These are phyloP conservation scores for Fusarium sp. DNA, from an alignment of 2,329 filamentous ascomycete species.

Conservation along the genomic window DNA sequence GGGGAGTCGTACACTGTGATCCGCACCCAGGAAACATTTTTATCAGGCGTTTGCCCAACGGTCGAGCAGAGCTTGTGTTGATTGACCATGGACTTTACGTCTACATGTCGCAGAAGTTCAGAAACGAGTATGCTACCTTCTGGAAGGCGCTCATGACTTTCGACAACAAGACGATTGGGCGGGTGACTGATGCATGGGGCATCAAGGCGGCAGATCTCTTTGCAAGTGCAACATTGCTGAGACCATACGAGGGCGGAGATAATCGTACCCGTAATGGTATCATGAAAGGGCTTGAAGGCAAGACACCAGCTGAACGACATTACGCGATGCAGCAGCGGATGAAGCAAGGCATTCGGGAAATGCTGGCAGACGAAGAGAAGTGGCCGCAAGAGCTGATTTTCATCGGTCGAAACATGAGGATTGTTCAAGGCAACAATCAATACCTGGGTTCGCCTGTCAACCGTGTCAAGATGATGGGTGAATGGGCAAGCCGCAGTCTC, in stretches of 20 bases:
- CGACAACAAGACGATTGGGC: constrained; percentile 82
- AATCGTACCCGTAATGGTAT: constrained; percentile 72
- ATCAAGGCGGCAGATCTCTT: constrained; percentile 91
- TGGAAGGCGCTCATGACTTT: constrained; percentile 96
- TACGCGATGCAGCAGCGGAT: constrained; percentile 91
- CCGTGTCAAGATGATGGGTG: constrained; percentile 91
- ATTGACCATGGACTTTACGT: constrained; percentile 99
- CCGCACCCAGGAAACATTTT: constrained; percentile 98
- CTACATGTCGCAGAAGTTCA: constrained; percentile 85
- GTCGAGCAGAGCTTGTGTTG: constrained; percentile 89
- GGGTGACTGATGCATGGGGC: constrained; percentile 85
- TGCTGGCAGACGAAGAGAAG: constrained; percentile 86
- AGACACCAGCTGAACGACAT: constrained; percentile 76
- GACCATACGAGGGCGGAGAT: constrained; percentile 90
- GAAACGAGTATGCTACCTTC: constrained; percentile 87
- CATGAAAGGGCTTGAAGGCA: constrained; percentile 72
- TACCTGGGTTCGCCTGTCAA: constrained; percentile 91
- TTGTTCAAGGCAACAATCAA: constrained; percentile 94
- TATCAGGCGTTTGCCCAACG: constrained; percentile 84
- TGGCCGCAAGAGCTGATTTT: constrained; percentile 94
- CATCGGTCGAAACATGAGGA: constrained; percentile 90
- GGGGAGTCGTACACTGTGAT: constrained; percentile 95
- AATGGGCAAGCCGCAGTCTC: constrained; percentile 89
- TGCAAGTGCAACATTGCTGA: constrained; percentile 88
- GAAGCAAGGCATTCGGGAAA: constrained; percentile 74